Conservation (phyloP, 768 basidiomycete species). For the Lentinula edodes region DNA sequence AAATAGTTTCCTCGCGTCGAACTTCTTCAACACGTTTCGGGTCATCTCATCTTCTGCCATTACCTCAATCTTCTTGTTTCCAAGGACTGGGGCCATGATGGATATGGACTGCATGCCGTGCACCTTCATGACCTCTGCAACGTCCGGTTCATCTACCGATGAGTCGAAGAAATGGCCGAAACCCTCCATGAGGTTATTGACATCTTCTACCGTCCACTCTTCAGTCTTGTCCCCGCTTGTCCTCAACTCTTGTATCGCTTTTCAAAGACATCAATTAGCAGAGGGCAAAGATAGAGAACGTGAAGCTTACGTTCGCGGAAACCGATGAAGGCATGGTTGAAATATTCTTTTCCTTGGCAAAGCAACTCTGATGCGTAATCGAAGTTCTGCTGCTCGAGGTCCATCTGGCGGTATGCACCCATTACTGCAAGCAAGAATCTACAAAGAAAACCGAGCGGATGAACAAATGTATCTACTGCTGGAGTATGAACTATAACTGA, state of each 20-base stretch:
- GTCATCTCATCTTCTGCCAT: background rate
- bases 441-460: background rate
- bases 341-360: background rate
- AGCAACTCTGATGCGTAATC: conserved; percentile 3
- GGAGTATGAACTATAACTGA: background rate
- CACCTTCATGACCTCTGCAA: background rate
- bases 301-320: background rate
- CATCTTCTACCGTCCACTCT: background rate
- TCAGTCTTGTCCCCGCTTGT: background rate
- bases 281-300: background rate
- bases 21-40: background rate
- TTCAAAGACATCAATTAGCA: background rate
- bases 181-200: conserved; percentile 1
- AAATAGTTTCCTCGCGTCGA: background rate
- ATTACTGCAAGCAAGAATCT: conserved; percentile 5
- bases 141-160: background rate
- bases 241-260: background rate
- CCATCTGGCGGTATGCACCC: conserved; percentile 2
- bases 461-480: background rate
- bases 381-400: conserved; percentile 4
- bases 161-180: conserved; percentile 5
- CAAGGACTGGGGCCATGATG: background rate
- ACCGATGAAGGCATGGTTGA: conserved; percentile 1
- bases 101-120: conserved; percentile 1
- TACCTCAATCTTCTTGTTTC: background rate